phyloP scores from a whole-genome alignment of 441 rosid species.

The Gossypium schwendimanii region DNA sequence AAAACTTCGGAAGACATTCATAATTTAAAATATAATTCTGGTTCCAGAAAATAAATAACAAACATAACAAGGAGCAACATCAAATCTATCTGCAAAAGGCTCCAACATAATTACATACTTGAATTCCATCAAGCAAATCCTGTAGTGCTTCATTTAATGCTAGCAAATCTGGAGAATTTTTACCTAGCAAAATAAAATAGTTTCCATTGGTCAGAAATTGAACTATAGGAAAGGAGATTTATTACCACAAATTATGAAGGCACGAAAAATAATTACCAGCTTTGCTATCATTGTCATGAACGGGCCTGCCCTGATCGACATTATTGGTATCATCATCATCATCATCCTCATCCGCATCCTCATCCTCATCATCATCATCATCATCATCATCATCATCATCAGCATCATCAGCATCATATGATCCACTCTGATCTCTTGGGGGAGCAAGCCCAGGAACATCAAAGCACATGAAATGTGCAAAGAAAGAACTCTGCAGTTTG shows the following conservation, averaged over 20 bases:
- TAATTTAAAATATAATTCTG: slow-evolving; percentile 8
- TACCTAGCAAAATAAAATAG: slow-evolving; percentile 39
- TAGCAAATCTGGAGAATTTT: slow-evolving; percentile 51
- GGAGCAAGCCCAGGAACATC: slow-evolving; percentile 95
- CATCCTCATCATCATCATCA: slow-evolving; percentile 29
- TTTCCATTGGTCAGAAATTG: slow-evolving; percentile 8
- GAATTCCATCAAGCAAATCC: slow-evolving; percentile 97
- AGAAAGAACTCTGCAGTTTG: slow-evolving; percentile 85
- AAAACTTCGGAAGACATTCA: slow-evolving; percentile 2
- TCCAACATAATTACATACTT: slow-evolving; percentile 33
- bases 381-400: slow-evolving; percentile 39
- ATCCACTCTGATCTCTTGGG: slow-evolving; percentile 61
- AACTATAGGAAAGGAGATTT: slow-evolving; percentile 13
- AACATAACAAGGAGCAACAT: not conserved
- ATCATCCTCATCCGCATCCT: slow-evolving; percentile 45
- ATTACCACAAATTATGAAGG: slow-evolving; percentile 8
- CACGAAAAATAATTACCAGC: slow-evolving; percentile 40
- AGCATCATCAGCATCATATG: slow-evolving; percentile 41
- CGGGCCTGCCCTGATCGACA: slow-evolving; percentile 64
- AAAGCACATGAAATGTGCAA: slow-evolving; percentile 99
- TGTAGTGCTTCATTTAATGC: slow-evolving; percentile 88
- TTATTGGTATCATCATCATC: not conserved
- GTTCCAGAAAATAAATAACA: not conserved
- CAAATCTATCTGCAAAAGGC: not conserved
- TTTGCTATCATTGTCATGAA: slow-evolving; percentile 74